A percentile compares a stretch with the other conserved stretches of the same genome.
Evolutionary conservation across 2,329 filamentous ascomycete genomes (phyloP).

Genomic region (Claviceps cyperi): DNA sequence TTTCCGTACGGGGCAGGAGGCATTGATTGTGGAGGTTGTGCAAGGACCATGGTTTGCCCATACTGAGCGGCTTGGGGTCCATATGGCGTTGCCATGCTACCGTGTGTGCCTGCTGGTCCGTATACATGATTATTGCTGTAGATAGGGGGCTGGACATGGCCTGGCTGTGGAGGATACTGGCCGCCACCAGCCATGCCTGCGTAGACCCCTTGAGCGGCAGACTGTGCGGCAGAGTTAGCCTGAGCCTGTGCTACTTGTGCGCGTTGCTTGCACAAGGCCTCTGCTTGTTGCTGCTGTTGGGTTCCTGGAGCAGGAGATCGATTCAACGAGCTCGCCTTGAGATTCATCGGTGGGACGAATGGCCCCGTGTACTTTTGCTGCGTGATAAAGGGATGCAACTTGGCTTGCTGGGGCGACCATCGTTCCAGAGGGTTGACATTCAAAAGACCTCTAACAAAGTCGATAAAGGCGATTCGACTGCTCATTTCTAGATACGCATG

Average conservation of each 20-base stretch:
- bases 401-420: slow-evolving; percentile 96
- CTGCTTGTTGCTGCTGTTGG: slow-evolving; percentile 89
- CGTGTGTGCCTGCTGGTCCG: slow-evolving; percentile 35
- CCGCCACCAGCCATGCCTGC: slow-evolving; percentile 28
- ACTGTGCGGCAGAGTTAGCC: slow-evolving; percentile 52
- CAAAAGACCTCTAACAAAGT: slow-evolving; percentile 85
- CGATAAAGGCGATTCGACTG: slow-evolving; percentile 92
- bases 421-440: slow-evolving; percentile 92
- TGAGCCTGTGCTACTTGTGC: slow-evolving; percentile 58
- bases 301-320: slow-evolving; percentile 85
- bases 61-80: slow-evolving; percentile 58
- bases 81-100: slow-evolving; percentile 56
- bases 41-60: slow-evolving; percentile 53
- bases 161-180: slow-evolving; percentile 30
- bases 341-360: slow-evolving; percentile 92
- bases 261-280: slow-evolving; percentile 84
- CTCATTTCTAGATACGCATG: slow-evolving; percentile 65
- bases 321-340: slow-evolving; percentile 74
- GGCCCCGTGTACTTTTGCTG: slow-evolving; percentile 94
- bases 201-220: slow-evolving; percentile 54
- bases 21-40: slow-evolving; percentile 52
- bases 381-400: slow-evolving; percentile 94
- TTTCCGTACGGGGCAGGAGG: slow-evolving; percentile 47
- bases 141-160: slow-evolving; percentile 45
- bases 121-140: slow-evolving; percentile 81